phyloP scores from a whole-genome alignment of 2,329 filamentous ascomycete species.

The Lachnellula cervina region DNA sequence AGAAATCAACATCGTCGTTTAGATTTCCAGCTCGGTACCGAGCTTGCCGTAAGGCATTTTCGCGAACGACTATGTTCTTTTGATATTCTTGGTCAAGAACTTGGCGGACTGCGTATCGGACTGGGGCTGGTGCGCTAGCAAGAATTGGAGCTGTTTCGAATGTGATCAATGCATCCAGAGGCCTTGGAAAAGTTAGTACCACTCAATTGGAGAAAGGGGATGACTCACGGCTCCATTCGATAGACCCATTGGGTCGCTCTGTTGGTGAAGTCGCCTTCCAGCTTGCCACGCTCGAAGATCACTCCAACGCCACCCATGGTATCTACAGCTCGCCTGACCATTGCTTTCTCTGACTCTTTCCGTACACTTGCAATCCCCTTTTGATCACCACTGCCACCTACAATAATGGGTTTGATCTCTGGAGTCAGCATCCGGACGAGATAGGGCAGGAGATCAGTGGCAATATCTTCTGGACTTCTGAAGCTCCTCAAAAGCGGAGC shows the following conservation, averaged over 20 bases:
- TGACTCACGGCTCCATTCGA: conserved; percentile 84
- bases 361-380: conserved; percentile 76
- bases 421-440: conserved; percentile 79
- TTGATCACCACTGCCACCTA: conserved; percentile 63
- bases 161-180: conserved; percentile 70
- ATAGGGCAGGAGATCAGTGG: conserved; percentile 80
- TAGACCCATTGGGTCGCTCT: conserved; percentile 71
- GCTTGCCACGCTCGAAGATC: conserved; percentile 70
- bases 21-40: conserved; percentile 53
- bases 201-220: neutral
- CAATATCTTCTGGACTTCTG: conserved; percentile 70
- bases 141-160: conserved; percentile 64
- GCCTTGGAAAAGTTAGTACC: conserved; percentile 33
- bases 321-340: conserved; percentile 74
- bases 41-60: conserved; percentile 61
- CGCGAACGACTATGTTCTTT: conserved; percentile 63
- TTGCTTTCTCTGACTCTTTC: conserved; percentile 75
- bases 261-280: conserved; percentile 62
- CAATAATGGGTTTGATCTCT: conserved; percentile 84
- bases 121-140: conserved; percentile 57
- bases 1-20: conserved; percentile 30
- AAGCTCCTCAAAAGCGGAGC: conserved; percentile 71
- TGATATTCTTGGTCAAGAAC: conserved; percentile 87
- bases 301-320: conserved; percentile 82
- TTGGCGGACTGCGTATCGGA: conserved; percentile 88